Evolutionary conservation across 176 grass and related monocot genomes (phyloP), one percentile per base, ranked within the genome.

Genomic region (Carex myosuroides): DNA sequence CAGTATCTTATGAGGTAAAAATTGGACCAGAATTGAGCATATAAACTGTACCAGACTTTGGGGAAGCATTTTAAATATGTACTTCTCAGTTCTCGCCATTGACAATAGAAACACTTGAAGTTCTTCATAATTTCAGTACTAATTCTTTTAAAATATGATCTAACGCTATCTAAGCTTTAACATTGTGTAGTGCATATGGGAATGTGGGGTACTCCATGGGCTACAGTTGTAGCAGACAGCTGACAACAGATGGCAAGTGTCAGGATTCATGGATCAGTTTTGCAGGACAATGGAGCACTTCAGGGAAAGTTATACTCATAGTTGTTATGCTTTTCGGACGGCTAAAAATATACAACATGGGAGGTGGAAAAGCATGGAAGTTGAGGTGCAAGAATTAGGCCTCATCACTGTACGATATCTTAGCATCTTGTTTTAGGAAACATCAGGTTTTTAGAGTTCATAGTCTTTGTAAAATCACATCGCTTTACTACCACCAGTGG

Each of bases 331-430:
- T 87, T 80, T 89, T 89, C 33, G 86, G 93, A 52, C 87, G 85
- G 86, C 84, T 92, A 3, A 89, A 92, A 79, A 94, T 84, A 82
- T 85, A 88, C 70, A 88, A 78, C 21, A 88, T 44, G 67, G 20
- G 84, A 65, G 84, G 90, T 52, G 93, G 90, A 67, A 87, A 85
- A 76, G 52, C 84, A 26, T 95, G 93, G 93, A 95, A 90, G 53
- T 85, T 92, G 76, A 78, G 81, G 71, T 92, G 88, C n/a, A 26
- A 48, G 0, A 85, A 64, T 1, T 85, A 64, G 13, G 9, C 56
- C 32, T 58, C 32, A 14, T 17, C 59, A 17, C n/a, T 12, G 14
- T 22, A 22, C 8, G 37, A 64, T 1, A n/a, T 39, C 16, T 21
- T 37, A 41, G 33, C n/a, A 61, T 60, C 33, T 62, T 70, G 66